Conservation (phyloP, 257 asterid species). For the Solanum microdontum region DNA sequence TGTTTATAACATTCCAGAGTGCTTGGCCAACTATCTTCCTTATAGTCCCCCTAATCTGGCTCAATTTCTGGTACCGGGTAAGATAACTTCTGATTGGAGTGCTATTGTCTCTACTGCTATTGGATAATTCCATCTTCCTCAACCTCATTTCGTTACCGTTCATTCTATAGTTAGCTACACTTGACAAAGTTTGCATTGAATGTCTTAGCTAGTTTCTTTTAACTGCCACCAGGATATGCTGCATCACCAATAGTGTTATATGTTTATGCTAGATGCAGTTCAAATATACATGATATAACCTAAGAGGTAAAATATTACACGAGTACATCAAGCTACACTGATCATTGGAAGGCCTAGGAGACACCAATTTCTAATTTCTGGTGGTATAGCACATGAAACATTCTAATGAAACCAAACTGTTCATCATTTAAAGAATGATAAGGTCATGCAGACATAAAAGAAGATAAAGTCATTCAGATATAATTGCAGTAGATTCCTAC, state of each 20-base stretch:
- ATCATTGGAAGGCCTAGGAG: not conserved
- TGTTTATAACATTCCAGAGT: constrained; percentile 37
- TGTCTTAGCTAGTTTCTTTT: not conserved
- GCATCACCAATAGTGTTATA: not conserved
- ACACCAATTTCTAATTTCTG: not conserved
- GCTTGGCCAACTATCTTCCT: constrained; percentile 65
- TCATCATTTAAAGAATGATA: not conserved
- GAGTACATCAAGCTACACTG: not conserved
- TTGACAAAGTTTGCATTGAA: not conserved
- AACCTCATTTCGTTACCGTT: not conserved
- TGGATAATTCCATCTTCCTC: not conserved
- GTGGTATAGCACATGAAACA: not conserved
- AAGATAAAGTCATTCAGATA: not conserved
- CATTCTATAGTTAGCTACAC: not conserved
- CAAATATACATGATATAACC: not conserved
- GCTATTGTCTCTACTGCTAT: not conserved
- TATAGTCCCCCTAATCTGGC: constrained; percentile 49
- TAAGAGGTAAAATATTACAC: not conserved
- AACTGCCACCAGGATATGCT: not conserved
- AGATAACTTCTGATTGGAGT: not conserved
- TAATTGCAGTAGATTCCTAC: not conserved
- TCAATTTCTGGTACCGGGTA: constrained; percentile 73
- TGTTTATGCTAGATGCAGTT: not conserved
- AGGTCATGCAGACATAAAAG: not conserved
- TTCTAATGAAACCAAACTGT: not conserved